These are phyloP conservation scores for Clitopilus passeckerianus DNA, from an alignment of 768 basidiomycete species.

Conservation along the genomic window DNA sequence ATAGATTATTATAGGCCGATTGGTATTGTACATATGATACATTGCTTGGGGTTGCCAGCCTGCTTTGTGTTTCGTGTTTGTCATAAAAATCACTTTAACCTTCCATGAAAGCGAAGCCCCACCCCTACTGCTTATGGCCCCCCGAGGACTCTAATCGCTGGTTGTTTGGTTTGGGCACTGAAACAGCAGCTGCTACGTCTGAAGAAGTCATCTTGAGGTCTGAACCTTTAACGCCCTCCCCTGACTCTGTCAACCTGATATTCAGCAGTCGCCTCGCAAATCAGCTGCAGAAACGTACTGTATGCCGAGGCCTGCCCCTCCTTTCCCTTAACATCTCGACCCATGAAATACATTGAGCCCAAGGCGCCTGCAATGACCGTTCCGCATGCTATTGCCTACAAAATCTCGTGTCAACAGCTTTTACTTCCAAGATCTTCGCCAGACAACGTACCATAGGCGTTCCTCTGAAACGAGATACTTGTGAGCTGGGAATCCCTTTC, in stretches of 20 bases:
- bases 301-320: constrained; percentile 27
- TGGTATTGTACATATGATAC: no score
- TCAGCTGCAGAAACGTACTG: constrained; percentile 15
- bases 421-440: neutral
- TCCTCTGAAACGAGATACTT: constrained; percentile 8
- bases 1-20: no score
- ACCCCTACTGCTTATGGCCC: no score
- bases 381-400: constrained; percentile 25
- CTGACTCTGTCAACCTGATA: constrained; percentile 3
- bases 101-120: no score
- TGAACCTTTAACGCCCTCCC: constrained; percentile 15
- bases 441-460: constrained; percentile 11
- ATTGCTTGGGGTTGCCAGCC: no score
- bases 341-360: constrained; percentile 26
- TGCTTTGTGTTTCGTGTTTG: no score
- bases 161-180: constrained; percentile 26
- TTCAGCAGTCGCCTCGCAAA: neutral
- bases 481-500: neutral
- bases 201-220: constrained; percentile 32
- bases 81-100: no score
- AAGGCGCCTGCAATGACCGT: constrained; percentile 20
- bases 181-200: constrained; percentile 32
- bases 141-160: constrained; percentile 10
- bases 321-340: constrained; percentile 24
- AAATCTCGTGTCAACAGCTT: neutral